Evolutionary conservation across 169 alveolate genomes (phyloP).

Genomic region (Plasmodium cynomolgi): DNA sequence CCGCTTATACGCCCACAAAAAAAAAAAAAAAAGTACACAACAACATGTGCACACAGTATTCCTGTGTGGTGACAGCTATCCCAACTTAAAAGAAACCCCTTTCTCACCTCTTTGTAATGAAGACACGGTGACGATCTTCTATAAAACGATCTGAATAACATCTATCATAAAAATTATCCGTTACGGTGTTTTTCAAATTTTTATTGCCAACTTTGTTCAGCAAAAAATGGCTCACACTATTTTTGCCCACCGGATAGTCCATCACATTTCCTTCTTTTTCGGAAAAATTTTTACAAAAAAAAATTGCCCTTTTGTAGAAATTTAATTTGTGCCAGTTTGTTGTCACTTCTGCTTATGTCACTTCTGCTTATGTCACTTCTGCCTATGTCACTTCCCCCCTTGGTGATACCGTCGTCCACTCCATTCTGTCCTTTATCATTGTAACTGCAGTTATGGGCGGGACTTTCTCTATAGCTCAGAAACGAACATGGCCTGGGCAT

Average conservation of each 20-base stretch:
- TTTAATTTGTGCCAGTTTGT: constrained; percentile 3
- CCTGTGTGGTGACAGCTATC: not conserved
- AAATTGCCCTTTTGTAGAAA: not conserved
- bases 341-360: not conserved
- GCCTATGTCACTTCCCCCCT: not conserved
- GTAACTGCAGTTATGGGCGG: not conserved
- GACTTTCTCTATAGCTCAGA: not conserved
- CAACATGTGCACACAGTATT: not conserved
- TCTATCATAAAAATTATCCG: not conserved
- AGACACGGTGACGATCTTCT: not conserved
- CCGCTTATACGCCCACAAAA: not conserved
- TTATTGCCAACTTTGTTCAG: not conserved
- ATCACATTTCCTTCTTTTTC: constrained; percentile 2
- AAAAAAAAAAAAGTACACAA: not conserved
- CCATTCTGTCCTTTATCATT: not conserved
- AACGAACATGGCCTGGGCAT: not conserved
- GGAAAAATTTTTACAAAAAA: not conserved
- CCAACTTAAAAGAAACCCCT: not conserved
- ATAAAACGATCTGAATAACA: not conserved
- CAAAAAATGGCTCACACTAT: not conserved
- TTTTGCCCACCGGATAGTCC: not conserved
- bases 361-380: not conserved
- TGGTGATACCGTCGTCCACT: not conserved
- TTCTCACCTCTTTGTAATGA: not conserved
- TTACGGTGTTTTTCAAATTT: not conserved